Evolutionary conservation across 805 yeast species (phyloP).

Genomic region (Tetrapisispora phaffii): DNA sequence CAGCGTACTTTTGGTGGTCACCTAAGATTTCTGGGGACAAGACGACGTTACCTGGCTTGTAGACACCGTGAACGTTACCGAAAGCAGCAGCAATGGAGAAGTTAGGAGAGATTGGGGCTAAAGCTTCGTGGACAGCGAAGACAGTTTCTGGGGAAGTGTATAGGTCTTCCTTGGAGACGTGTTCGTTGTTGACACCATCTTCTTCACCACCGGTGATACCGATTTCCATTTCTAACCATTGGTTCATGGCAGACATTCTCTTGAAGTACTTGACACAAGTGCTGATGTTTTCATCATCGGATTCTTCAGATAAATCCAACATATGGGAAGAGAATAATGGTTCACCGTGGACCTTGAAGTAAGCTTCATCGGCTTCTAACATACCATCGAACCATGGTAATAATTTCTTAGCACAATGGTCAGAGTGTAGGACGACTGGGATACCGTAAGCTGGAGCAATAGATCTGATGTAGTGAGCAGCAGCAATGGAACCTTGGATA

Average conservation of each 20-base stretch:
- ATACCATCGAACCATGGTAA: slow-evolving; percentile 98
- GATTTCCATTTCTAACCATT: slow-evolving; percentile 99
- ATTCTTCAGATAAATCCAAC: slow-evolving; percentile 95
- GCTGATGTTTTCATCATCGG: slow-evolving; percentile 90
- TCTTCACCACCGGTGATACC: slow-evolving; percentile 99
- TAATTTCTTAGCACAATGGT: slow-evolving; percentile 97
- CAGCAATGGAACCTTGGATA: slow-evolving; percentile 90
- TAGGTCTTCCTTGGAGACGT: slow-evolving; percentile 73
- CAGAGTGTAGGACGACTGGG: slow-evolving; percentile 95
- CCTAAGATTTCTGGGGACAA: slow-evolving; percentile 88
- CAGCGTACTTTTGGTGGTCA: slow-evolving; percentile 88
- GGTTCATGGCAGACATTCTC: slow-evolving; percentile 88
- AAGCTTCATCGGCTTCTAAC: slow-evolving; percentile 92
- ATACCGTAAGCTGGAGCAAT: slow-evolving; percentile 94
- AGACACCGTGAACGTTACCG: slow-evolving; percentile 99
- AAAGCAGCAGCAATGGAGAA: slow-evolving; percentile 99
- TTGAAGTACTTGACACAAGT: slow-evolving; percentile 90
- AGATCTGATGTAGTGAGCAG: slow-evolving; percentile 94
- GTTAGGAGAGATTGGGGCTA: slow-evolving; percentile 86
- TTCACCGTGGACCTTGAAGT: slow-evolving; percentile 76
- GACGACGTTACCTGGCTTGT: slow-evolving; percentile 90
- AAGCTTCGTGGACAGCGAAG: slow-evolving; percentile 80
- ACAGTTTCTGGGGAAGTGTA: slow-evolving; percentile 96
- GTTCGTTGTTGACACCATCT: slow-evolving; percentile 99
- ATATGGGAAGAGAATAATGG: slow-evolving; percentile 98